Conservation (phyloP, 1,139 yeast genomes). For the Meyerozyma smithsonii region DNA sequence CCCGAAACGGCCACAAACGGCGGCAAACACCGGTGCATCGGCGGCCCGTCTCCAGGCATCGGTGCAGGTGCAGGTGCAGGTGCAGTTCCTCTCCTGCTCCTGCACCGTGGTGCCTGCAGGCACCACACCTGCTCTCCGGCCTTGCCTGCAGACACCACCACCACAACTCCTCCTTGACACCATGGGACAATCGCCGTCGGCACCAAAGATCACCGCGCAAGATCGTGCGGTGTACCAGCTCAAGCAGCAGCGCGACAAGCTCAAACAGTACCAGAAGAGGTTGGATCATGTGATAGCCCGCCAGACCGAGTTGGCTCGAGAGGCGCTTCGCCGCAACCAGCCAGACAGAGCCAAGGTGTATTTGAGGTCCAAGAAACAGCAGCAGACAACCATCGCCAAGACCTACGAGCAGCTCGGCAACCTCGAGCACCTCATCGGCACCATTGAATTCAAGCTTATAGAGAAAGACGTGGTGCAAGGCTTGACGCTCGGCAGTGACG, state of each 20-base stretch:
- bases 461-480: constrained; percentile 84
- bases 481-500: constrained; percentile 44
- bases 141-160: no score
- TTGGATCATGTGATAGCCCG: constrained; percentile 51
- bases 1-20: not conserved
- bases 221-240: constrained; percentile 83
- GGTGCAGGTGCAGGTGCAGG: no score
- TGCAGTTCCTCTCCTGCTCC: no score
- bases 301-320: constrained; percentile 55
- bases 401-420: constrained; percentile 77
- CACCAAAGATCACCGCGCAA: constrained; percentile 67
- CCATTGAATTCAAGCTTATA: constrained; percentile 82
- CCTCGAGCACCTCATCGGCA: constrained; percentile 65
- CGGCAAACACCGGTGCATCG: not conserved
- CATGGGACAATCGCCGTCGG: constrained; percentile 44
- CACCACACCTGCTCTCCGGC: no score
- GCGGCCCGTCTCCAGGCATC: no score
- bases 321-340: constrained; percentile 51
- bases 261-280: constrained; percentile 68
- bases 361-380: constrained; percentile 75
- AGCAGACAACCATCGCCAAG: constrained; percentile 59
- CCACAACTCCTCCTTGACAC: no score
- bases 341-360: constrained; percentile 63
- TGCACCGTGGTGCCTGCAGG: no score
- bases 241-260: constrained; percentile 81